Percentiles rank a stretch among this genome's conserved stretches.
Evolutionary conservation across 2,329 filamentous ascomycete species (phyloP).

Genomic region (Parastagonospora avenae): DNA sequence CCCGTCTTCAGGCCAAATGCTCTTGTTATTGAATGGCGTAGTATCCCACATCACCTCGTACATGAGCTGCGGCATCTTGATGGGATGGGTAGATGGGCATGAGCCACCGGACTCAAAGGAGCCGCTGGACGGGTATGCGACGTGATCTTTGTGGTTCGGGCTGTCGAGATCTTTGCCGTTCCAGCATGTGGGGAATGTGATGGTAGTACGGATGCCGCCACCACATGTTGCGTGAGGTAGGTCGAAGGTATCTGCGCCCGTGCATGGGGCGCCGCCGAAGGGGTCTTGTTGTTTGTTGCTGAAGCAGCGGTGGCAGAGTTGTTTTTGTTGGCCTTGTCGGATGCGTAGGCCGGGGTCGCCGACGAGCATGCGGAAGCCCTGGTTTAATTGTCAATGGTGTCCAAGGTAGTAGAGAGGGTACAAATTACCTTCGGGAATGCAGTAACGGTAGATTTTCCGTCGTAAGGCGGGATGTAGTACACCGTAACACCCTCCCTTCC

Average conservation of each 20-base stretch:
- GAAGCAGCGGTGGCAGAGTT: slow-evolving; percentile 54
- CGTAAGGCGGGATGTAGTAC: slow-evolving; percentile 39
- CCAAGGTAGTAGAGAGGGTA: not conserved
- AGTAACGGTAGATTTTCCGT: slow-evolving; percentile 43
- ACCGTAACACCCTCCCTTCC: slow-evolving; percentile 35
- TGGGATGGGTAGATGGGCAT: slow-evolving; percentile 50
- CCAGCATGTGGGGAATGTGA: slow-evolving; percentile 57
- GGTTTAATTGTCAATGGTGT: not conserved
- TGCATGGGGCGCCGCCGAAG: slow-evolving; percentile 48
- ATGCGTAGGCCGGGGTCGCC: slow-evolving; percentile 26
- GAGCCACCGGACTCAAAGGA: slow-evolving; percentile 28
- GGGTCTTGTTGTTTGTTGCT: slow-evolving; percentile 49
- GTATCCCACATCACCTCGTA: slow-evolving; percentile 56
- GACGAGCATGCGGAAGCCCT: slow-evolving; percentile 35
- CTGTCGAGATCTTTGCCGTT: slow-evolving; percentile 57
- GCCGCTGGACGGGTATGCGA: slow-evolving; percentile 36
- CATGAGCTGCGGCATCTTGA: slow-evolving; percentile 54
- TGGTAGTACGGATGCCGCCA: slow-evolving; percentile 54
- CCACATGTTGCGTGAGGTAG: slow-evolving; percentile 31
- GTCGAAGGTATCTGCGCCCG: slow-evolving; percentile 30
- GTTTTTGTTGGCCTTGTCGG: slow-evolving; percentile 27
- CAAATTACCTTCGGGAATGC: slow-evolving; percentile 22
- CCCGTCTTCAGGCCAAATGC: slow-evolving; percentile 28
- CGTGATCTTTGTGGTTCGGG: slow-evolving; percentile 60
- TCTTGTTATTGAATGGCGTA: slow-evolving; percentile 29